Base-by-base conservation (phyloP, 192 early-diverging fungal species). In the Phycomyces blakesleeanus region DNA sequence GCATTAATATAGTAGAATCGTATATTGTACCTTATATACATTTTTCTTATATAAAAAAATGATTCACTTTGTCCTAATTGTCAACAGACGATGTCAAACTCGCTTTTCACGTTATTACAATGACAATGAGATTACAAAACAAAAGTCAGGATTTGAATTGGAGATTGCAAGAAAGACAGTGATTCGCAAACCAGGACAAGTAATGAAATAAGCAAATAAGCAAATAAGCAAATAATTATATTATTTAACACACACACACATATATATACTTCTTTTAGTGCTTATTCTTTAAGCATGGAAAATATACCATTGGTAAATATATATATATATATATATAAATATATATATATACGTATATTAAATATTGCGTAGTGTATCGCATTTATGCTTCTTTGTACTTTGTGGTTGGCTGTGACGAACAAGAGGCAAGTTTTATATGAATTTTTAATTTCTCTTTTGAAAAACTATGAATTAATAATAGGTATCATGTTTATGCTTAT, bases 51-150 rank as follows among this genome's bases (percentile, higher is more conserved):
- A n/a, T n/a, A n/a, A n/a, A n/a, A n/a, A n/a, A n/a, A 76, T 76
- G 74, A 53, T 76, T 9, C 49, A 40, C 21, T 76, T 76, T 54
- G 40, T 76, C 34, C 52, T 76, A 1, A 57, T 76, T 22, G 47
- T 76, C 9, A 76, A 76, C 57, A 66, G 63, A 38, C 74, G 67
- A 51, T 67, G 65, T 21, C 69, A 76, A 51, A 76, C 70, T 10
- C 71, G 74, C 24, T 76, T 76, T 51, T 72, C 74, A 25, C 67
- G 67, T 42, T 72, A 76, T 38, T 68, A 76, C 37, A 38, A 52
- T 18, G 39, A 16, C 1, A 25, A 37, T 0, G 39, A 64, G 15
- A 47, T 47, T 14, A 11, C 51, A 14, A 55, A 76, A 24, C 65
- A 76, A 4, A 59, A 52, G 37, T 47, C 58, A 40, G 11, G 26